Conservation (phyloP, 805 yeast genomes). For the Lachancea lanzarotensis region DNA sequence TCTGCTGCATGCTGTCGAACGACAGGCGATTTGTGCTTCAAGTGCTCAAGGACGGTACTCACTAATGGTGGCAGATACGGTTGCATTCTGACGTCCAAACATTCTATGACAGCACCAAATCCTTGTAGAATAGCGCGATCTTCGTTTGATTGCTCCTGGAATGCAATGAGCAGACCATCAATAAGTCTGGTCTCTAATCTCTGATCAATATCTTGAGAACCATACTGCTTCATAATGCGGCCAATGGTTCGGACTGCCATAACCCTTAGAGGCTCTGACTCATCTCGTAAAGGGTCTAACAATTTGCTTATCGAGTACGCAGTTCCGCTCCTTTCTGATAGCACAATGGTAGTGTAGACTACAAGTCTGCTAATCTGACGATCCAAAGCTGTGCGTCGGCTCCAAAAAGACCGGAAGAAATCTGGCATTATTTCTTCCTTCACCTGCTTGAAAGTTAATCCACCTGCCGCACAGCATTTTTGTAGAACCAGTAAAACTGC, state of each 20-base stretch:
- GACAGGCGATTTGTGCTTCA: conserved; percentile 63
- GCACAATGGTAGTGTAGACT: conserved; percentile 59
- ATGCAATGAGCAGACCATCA: conserved; percentile 75
- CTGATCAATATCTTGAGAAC: conserved; percentile 55
- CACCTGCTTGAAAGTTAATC: conserved; percentile 46
- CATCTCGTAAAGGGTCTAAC: conserved; percentile 63
- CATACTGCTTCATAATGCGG: conserved; percentile 44
- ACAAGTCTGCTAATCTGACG: conserved; percentile 51
- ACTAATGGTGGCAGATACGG: conserved; percentile 71
- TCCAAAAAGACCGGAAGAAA: conserved; percentile 74
- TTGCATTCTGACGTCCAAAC: conserved; percentile 56
- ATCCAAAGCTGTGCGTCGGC: conserved; percentile 70
- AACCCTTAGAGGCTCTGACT: conserved; percentile 68
- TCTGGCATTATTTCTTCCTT: conserved; percentile 48
- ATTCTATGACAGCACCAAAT: conserved; percentile 54
- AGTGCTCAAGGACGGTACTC: conserved; percentile 62
- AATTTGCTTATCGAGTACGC: conserved; percentile 52
- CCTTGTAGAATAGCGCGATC: conserved; percentile 52
- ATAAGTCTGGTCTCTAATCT: conserved; percentile 59
- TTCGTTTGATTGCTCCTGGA: conserved; percentile 67
- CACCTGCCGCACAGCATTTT: conserved; percentile 56
- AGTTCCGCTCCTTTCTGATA: conserved; percentile 65
- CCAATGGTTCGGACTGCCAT: conserved; percentile 73
- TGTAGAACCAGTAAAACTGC: conserved; percentile 64
- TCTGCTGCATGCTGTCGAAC: conserved; percentile 83